A percentile compares a stretch with the other conserved stretches of the same genome.
Conservation (phyloP, 1,284 basidiomycete genomes). For the Pseudozyma hubeiensis region DNA sequence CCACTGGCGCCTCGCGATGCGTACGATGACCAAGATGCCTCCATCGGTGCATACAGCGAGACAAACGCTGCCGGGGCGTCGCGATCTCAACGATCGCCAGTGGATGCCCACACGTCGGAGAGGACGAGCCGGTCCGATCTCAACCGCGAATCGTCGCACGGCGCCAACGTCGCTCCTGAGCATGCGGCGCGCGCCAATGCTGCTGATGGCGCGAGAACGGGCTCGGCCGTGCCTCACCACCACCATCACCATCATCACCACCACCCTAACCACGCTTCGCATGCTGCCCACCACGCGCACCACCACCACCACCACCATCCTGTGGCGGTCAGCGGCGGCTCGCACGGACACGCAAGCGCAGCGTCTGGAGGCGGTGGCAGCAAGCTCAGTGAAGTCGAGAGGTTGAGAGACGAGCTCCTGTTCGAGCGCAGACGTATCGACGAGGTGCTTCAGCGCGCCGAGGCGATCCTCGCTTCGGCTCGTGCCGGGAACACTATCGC, state of each 20-base stretch:
- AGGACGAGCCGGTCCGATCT: conserved; percentile 6
- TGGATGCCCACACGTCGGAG: conserved; percentile 17
- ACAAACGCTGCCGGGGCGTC: neutral
- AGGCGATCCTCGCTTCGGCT: conserved; percentile 43
- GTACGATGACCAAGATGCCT: conserved; percentile 26
- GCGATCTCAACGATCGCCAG: conserved; percentile 24
- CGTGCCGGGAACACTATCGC: conserved; percentile 24
- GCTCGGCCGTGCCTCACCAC: conserved; percentile 34
- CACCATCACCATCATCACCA: conserved; percentile 57
- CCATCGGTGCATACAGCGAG: conserved; percentile 5
- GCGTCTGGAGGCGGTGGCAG: conserved; percentile 3
- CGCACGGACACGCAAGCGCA: conserved; percentile 20
- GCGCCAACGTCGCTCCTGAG: conserved; percentile 16
- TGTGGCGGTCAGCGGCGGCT: conserved; percentile 20
- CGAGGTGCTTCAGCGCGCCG: conserved; percentile 57
- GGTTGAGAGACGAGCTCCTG: conserved; percentile 57
- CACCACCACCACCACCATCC: conserved; percentile 51
- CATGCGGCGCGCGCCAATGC: conserved; percentile 20
- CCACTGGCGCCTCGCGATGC: conserved; percentile 25
- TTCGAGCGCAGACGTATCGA: conserved; percentile 58
- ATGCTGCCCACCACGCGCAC: conserved; percentile 33
- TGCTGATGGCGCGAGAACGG: conserved; percentile 10
- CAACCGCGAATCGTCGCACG: conserved; percentile 17
- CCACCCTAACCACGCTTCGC: conserved; percentile 32
- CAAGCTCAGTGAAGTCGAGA: conserved; percentile 57